phyloP scores from a whole-genome alignment of 345 rosid species.

The Excoecaria cochinchinensis region DNA sequence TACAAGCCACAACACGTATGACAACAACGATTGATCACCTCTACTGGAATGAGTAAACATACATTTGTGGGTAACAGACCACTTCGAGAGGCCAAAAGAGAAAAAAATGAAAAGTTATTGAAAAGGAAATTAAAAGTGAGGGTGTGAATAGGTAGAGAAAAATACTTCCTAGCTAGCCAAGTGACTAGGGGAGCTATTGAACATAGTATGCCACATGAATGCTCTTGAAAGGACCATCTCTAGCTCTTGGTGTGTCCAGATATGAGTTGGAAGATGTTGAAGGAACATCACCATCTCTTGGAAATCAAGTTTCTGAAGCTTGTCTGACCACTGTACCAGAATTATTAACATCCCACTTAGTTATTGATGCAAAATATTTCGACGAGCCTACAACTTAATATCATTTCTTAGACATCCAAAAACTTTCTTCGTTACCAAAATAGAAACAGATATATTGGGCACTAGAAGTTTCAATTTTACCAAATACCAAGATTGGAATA shows the following conservation, averaged over 20 bases:
- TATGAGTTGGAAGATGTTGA: conserved; percentile 89
- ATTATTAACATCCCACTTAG: background rate
- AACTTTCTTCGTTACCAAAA: background rate
- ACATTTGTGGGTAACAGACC: background rate
- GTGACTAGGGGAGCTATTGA: conserved; percentile 13
- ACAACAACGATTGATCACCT: background rate
- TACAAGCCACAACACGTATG: conserved; percentile 8
- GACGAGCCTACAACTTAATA: background rate
- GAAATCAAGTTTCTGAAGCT: conserved; percentile 86
- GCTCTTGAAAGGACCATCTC: conserved; percentile 66
- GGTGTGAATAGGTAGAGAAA: background rate
- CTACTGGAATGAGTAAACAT: background rate
- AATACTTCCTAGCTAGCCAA: conserved; percentile 3
- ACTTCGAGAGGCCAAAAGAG: background rate
- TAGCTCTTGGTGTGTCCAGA: conserved; percentile 83
- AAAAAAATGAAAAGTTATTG: background rate
- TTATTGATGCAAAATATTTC: background rate
- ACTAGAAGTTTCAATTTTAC: background rate
- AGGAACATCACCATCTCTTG: conserved; percentile 99
- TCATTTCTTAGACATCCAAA: background rate
- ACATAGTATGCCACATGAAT: conserved; percentile 9
- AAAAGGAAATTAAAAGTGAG: background rate
- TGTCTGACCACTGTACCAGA: conserved; percentile 76
- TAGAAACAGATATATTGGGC: background rate
- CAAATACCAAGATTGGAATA: background rate